Evolutionary conservation across 768 basidiomycete genomes (phyloP), one percentile per base, ranked within the genome.

Genomic region (Rhodotorula diobovata): DNA sequence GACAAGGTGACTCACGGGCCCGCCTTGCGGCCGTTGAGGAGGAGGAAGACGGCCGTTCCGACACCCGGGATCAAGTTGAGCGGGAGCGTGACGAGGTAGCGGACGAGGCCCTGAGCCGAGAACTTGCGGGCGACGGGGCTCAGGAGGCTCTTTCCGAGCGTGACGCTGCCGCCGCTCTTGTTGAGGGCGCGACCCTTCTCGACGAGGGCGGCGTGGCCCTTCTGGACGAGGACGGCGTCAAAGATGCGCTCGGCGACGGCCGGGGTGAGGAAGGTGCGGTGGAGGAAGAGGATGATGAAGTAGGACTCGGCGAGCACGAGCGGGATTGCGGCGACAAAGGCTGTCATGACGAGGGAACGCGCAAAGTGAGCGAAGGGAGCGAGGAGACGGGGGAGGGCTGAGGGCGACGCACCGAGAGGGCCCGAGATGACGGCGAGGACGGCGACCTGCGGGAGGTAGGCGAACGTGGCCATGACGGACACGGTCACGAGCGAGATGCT

Each of bases 31-130:
- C 81, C 67, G 72, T 86, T 86, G 75, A 84, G 84, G 45, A 85
- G 75, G 32, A 88, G 77, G 81, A 90, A 89, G 68, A 86, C 76
- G 25, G 82, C 84, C 5, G 88, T 88, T 14, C 89, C 88, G 51
- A 89, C 82, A 34, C 84, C 83, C 0, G 89, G 89, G 35, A 90
- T 83, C 43, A 86, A 79, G 80, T 89, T 90, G 62, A 89, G 82
- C 28, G 88, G 89, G 12, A 89, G 81, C 9, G 86, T 86, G 34
- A 88, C 74, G 48, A 89, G 74, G 78, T 89, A 90, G 74, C 86
- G 81, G 28, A 87, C 75, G 55, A 88, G 74, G 23, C 83, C 73
- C 28, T 70, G 16, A 73, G 76, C 63, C 30, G 77, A 79, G 68
- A 81, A 80, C 63, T 76, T 77, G 72, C 84, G 83, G 32, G 84